Conservation (phyloP, 495 filamentous ascomycete species). For the Rhizodiscina lignyota region DNA sequence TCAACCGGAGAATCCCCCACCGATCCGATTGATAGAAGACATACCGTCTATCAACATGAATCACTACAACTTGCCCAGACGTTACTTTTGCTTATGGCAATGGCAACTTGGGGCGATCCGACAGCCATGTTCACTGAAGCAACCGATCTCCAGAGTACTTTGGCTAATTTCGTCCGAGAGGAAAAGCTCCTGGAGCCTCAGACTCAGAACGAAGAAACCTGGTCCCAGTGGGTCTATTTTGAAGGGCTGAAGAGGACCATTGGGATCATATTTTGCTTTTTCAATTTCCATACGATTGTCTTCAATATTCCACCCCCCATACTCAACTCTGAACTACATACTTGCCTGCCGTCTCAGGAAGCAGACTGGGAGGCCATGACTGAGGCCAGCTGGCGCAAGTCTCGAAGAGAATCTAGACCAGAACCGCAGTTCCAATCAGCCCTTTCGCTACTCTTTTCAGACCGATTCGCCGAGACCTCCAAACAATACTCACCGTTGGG, state of each 20-base stretch:
- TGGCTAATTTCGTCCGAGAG: not conserved
- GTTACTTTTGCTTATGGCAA: constrained; percentile 35
- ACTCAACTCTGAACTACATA: constrained; percentile 42
- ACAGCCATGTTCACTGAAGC: constrained; percentile 21
- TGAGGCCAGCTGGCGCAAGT: constrained; percentile 25
- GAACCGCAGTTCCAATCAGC: constrained; percentile 30
- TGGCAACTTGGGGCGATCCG: constrained; percentile 29
- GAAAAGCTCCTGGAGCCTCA: not conserved
- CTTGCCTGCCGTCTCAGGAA: constrained; percentile 40
- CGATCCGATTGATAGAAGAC: constrained; percentile 19
- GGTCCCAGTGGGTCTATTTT: constrained; percentile 41
- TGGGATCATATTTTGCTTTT: constrained; percentile 40
- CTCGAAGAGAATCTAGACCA: constrained; percentile 28
- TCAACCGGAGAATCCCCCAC: not conserved
- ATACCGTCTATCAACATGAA: constrained; percentile 31
- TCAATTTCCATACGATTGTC: constrained; percentile 39
- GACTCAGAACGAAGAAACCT: constrained; percentile 7
- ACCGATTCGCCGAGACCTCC: constrained; percentile 29
- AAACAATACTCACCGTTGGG: constrained; percentile 34
- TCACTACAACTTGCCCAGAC: constrained; percentile 34
- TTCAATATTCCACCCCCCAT: constrained; percentile 42
- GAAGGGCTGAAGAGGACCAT: constrained; percentile 38
- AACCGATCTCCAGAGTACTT: constrained; percentile 19
- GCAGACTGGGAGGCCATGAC: constrained; percentile 31
- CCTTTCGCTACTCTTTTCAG: constrained; percentile 28